Evolutionary conservation across 345 rosid genomes (phyloP), one percentile per base, ranked within the genome.

Genomic region (Schrenkiella parvula): DNA sequence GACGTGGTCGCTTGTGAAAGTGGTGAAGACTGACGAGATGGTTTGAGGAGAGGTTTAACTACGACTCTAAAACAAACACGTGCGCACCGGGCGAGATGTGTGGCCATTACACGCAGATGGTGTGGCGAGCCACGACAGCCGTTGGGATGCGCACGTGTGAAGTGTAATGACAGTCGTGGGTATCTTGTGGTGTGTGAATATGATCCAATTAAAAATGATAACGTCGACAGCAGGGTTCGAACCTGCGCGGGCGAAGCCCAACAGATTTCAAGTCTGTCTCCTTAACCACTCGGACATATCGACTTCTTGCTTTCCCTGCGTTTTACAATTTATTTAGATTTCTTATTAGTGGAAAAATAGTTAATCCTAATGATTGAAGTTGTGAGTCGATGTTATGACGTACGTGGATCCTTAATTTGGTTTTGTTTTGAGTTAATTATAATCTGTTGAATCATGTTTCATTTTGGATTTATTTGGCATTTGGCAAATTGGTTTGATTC

Each of bases 281-380:
- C 96, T 88, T 91, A 85, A 91, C 92, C 92, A 88, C 96, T 91
- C 95, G 90, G 96, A 91, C 96, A 91, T 91, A 91, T 88, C 88
- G 95, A 89, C 95, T 2, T 1, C 4, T 38, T 38, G 65, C 44
- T 2, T 4, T 2, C 0, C 0, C 0, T 0, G 0, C 2, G 19
- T 56, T 10, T 1, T 1, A 12, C 1, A 21, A 11, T 1, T 1
- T 4, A 1, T 22, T 50, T 2, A 13, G 3, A 3, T 18, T 46
- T 10, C 4, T 44, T 17, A 2, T 8, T 17, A 46, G 23, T 43
- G 48, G 48, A 43, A 7, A 43, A 9, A n/a, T n/a, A n/a, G n/a
- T n/a, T n/a, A 3, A 32, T 58, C 1, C 19, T 11, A 35, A 12
- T 21, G 12, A 58, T 22, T 23, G n/a, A n/a, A n/a, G n/a, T n/a